Base-by-base conservation (phyloP, 768 basidiomycete genomes). In the Astraeus odoratus region DNA sequence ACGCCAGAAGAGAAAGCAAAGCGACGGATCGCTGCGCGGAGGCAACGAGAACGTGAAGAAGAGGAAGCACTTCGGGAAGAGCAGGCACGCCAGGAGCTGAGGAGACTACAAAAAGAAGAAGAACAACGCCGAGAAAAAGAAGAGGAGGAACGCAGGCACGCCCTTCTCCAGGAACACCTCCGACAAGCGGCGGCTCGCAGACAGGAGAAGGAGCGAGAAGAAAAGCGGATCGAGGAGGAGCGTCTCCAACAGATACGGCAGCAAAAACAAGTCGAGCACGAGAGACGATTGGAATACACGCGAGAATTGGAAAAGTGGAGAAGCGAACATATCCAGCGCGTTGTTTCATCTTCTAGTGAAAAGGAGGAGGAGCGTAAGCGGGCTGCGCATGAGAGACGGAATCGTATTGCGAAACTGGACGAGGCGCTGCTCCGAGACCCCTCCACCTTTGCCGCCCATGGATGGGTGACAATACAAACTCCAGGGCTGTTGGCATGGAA, bases 401-500 rank as follows among this genome's bases (percentile, higher is more conserved):
- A 71, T 43, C 68, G 75, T 48, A 68, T 65, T 53, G 67, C 67
- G 43, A 71, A 66, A 50, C 73, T 83, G 18, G 67, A 69, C 51
- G 61, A 67, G 35, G 70, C 67, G 4, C 71, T 74, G 29, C 65
- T 70, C 31, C 70, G 68, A 42, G 64, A 72, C 27, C 70, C 66
- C 43, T 55, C 20, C 6, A 13, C 37, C 23, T 15, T 54, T 42
- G 63, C 66, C 13, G 64, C 73, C 13, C 52, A 71, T 42, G 83
- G 81, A 0, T 82, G 80, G 78, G 72, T 81, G 3, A 80, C 80
- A 1, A 65, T 83, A 41, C 81, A 82, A 55, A 71, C 73, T 3
- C 65, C 67, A 23, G 75, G 77, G 12, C 69, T 67, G 3, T 59
- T 79, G 43, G 64, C 70, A 1, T 85, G 83, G 83, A 78, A 77